Percentiles rank a stretch among this genome's conserved stretches.
These are phyloP conservation scores for Triticum turgidum DNA, from an alignment of 176 grass and related monocot species.

Conservation along the genomic window DNA sequence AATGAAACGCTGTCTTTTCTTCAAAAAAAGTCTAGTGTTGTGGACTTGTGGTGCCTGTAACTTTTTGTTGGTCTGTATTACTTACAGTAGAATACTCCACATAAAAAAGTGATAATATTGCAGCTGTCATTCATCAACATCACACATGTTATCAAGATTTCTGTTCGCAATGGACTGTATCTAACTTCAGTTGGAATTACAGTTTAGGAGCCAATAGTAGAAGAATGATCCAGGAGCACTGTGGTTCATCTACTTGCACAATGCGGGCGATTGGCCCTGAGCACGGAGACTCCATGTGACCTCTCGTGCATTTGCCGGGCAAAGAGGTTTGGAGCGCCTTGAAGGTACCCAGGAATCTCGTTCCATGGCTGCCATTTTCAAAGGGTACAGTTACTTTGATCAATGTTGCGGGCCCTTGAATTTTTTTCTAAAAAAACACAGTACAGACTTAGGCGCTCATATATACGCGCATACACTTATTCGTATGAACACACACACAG, in stretches of 20 bases:
- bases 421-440: too few species aligned
- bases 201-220: not conserved
- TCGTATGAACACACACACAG: too few species aligned
- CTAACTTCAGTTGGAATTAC: not conserved
- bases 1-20: too few species aligned
- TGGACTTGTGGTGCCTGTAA: too few species aligned
- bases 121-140: not conserved
- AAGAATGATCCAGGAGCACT: not conserved
- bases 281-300: slow-evolving; percentile 36
- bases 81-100: too few species aligned
- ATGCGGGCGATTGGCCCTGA: slow-evolving; percentile 14
- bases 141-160: not conserved
- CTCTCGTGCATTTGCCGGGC: slow-evolving; percentile 26
- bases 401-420: not conserved
- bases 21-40: too few species aligned
- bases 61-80: too few species aligned
- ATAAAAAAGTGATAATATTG: not conserved
- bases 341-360: slow-evolving; percentile 1
- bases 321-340: not conserved
- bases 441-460: too few species aligned
- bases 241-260: slow-evolving; percentile 22
- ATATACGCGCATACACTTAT: too few species aligned
- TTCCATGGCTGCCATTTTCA: not conserved
- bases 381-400: not conserved
- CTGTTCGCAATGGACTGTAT: not conserved